Evolutionary conservation across 441 rosid species (phyloP).

Genomic region (Kokia cookei): DNA sequence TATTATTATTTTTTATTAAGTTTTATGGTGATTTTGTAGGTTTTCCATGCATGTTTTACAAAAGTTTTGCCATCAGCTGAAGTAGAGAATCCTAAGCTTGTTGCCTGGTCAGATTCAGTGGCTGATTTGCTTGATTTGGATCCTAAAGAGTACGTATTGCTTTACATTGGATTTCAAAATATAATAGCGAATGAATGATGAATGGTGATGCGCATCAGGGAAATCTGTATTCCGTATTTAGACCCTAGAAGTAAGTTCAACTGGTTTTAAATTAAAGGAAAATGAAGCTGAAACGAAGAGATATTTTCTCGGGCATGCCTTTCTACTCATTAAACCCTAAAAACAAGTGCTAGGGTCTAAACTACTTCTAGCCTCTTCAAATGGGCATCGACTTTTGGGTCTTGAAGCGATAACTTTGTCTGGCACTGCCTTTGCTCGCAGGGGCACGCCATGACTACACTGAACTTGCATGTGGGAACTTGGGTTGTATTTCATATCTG

Average conservation of each 20-base stretch:
- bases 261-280: neutral
- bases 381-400: neutral
- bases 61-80: conserved; percentile 85
- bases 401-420: neutral
- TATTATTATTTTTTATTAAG: neutral
- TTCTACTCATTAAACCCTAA: too few relatives aligned
- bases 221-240: neutral
- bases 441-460: neutral
- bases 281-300: neutral
- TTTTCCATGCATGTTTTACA: conserved; percentile 79
- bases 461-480: neutral
- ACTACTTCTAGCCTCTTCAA: neutral
- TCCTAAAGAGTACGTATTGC: conserved; percentile 69
- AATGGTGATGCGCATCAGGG: neutral
- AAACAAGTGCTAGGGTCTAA: too few relatives aligned
- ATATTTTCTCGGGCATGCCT: too few relatives aligned
- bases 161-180: neutral
- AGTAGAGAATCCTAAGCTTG: conserved; percentile 86
- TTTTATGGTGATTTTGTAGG: conserved; percentile 31
- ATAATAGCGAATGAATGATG: neutral
- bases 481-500: neutral
- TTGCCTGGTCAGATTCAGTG: conserved; percentile 92
- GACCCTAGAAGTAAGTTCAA: neutral
- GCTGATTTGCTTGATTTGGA: conserved; percentile 79
- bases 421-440: neutral